phyloP scores from a whole-genome alignment of 228 moss, liverwort and hornwort species.

The Sphagnum magellanicum region DNA sequence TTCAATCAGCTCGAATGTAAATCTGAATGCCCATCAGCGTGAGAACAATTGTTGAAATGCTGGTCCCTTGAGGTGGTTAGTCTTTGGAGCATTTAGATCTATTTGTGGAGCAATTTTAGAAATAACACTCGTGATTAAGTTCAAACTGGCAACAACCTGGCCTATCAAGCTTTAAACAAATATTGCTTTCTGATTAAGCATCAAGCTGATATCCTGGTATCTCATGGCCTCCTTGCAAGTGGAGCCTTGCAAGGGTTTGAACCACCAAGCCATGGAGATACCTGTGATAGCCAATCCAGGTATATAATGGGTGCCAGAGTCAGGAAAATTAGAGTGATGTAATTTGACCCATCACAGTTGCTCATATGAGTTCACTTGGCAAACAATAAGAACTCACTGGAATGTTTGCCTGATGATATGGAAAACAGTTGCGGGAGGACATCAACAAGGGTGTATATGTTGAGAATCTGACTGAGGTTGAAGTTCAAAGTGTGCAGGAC shows the following conservation, averaged over 20 bases:
- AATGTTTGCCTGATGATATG: background rate
- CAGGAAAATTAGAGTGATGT: background rate
- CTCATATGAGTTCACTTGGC: no score
- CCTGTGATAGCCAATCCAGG: no score
- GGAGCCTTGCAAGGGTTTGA: no score
- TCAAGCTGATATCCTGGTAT: background rate
- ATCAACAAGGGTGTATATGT: constrained; percentile 92
- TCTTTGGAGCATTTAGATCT: background rate
- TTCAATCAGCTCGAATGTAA: background rate
- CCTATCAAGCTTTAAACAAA: background rate
- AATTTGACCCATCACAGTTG: background rate
- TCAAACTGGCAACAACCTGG: background rate
- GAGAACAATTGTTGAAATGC: background rate
- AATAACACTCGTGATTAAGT: background rate
- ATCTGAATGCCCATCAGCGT: background rate
- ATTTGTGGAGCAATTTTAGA: background rate
- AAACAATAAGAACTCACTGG: no score
- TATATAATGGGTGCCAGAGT: background rate
- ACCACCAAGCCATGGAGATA: background rate
- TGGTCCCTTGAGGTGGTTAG: background rate
- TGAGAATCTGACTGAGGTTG: constrained; percentile 83
- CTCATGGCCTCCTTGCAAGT: no score
- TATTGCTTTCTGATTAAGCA: background rate
- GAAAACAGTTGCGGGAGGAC: constrained; percentile 83
- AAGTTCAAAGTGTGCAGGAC: constrained; percentile 79